Percentiles rank a stretch among this genome's conserved stretches.
These are phyloP conservation scores for Mucor irregularis DNA, from an alignment of 371 early-diverging fungal genomes.

Conservation along the genomic window DNA sequence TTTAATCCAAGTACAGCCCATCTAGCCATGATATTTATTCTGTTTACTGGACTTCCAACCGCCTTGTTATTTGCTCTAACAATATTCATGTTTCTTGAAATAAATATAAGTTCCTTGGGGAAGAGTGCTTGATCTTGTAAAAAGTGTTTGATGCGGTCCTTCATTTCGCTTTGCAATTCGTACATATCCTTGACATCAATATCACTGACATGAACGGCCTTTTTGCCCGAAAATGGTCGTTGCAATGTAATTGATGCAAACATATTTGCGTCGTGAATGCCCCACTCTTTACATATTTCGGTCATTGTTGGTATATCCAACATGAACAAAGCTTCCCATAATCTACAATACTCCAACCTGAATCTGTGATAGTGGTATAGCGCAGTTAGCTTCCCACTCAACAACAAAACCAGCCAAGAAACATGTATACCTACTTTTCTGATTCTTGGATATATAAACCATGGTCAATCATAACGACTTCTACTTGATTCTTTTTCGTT, in stretches of 20 bases:
- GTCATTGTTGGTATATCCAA: constrained; percentile 64
- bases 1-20: constrained; percentile 72
- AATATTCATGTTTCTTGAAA: constrained; percentile 90
- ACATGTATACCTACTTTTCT: constrained; percentile 53
- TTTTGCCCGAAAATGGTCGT: constrained; percentile 68
- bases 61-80: constrained; percentile 84
- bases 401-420: too few species aligned
- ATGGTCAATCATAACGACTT: constrained; percentile 85
- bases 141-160: constrained; percentile 72
- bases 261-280: constrained; percentile 79
- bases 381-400: too few species aligned
- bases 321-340: constrained; percentile 88
- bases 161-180: constrained; percentile 72
- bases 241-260: constrained; percentile 85
- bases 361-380: constrained; percentile 53
- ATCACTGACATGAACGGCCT: constrained; percentile 49
- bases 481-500: constrained; percentile 38
- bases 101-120: constrained; percentile 88
- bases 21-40: constrained; percentile 85
- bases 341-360: constrained; percentile 74
- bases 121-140: constrained; percentile 69
- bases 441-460: constrained; percentile 86
- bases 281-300: constrained; percentile 77
- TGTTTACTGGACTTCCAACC: constrained; percentile 85
- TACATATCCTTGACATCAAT: constrained; percentile 59